Evolutionary conservation across 2,329 filamentous ascomycete species (phyloP), one percentile per base, ranked within the genome.

Genomic region (Verticillium dahliae): DNA sequence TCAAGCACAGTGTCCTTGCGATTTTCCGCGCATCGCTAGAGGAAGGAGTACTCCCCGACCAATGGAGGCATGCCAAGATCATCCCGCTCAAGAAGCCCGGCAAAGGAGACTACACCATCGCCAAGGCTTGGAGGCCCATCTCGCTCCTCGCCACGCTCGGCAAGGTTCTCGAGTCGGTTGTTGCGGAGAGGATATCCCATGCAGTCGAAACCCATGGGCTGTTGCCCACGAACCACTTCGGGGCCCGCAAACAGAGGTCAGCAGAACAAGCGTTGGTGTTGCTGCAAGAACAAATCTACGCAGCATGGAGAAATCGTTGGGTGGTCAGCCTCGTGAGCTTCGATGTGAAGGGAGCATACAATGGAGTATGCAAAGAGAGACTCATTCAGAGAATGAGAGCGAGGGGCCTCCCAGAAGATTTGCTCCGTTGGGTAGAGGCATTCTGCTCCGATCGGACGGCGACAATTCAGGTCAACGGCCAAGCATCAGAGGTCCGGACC

Each of bases 1-100:
- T 65, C 10, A 62, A 62, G 41, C n/a, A 64, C 22, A 35, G 59
- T 31, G 55, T 69, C 10, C 13, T 69, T 13, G 31, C 31, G 15
- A 57, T 67, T 3, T 69, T 67, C 38, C 60, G 38, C 15, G 41
- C 56, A n/a, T 69, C 62, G 31, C 54, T 60, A 9, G 54, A 60
- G n/a, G 59, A 41, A 31, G 54, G 59, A 39, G 54, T 37, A 4
- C 55, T 60, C 27, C 59, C 59, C 27, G 27, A n/a, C 4, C 31
- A 60, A 13, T 59, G 31, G 45, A 61, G 56, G n/a, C 31, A 59
- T n/a, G 56, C 67, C 11, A 71, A 70, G 56, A 71, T 71, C 39
- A 69, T 72, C 27, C 69, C 67, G n/a, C 64, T 73, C 5, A 70
- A 67, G 64, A 72, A 72, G 58, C 66, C 63, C 15, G 62, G 61